Evolutionary conservation across 306 rosid genomes (phyloP).

Genomic region (Bauhinia variegata): DNA sequence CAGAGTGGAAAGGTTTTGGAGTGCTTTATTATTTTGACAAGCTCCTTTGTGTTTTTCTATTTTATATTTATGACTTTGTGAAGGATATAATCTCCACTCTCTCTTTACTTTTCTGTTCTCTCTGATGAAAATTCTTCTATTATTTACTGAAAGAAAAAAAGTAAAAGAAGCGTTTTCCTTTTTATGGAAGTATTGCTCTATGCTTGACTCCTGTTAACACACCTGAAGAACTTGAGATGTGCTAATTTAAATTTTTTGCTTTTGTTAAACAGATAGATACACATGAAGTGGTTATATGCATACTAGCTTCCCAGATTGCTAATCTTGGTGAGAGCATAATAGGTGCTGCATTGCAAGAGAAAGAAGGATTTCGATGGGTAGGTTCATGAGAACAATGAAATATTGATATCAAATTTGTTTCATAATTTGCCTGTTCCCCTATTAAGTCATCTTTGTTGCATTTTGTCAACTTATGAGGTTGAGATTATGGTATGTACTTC

Average conservation of each 20-base stretch:
- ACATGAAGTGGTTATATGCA: constrained; percentile 73
- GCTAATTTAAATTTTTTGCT: constrained; percentile 17
- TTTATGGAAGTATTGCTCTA: not conserved
- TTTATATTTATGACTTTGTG: no score
- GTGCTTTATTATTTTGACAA: no score
- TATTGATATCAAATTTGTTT: not conserved
- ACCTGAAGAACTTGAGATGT: constrained; percentile 18
- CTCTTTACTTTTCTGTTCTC: no score
- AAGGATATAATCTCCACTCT: no score
- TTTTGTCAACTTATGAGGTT: not conserved
- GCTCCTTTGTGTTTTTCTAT: no score
- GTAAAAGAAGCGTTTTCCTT: not conserved
- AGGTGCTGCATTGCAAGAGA: constrained; percentile 92
- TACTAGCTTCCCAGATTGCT: constrained; percentile 93
- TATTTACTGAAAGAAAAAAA: no score
- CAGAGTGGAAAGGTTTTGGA: no score
- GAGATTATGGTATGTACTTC: not conserved
- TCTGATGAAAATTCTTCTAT: no score
- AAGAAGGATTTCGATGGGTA: constrained; percentile 96
- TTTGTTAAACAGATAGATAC: constrained; percentile 55
- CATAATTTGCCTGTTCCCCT: constrained; percentile 25
- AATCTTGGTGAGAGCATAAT: constrained; percentile 96
- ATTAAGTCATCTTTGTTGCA: not conserved
- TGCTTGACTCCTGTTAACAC: not conserved
- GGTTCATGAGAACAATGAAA: constrained; percentile 25